Conservation (phyloP, 2,329 filamentous ascomycete species). For the Tolypocladium capitatum region DNA sequence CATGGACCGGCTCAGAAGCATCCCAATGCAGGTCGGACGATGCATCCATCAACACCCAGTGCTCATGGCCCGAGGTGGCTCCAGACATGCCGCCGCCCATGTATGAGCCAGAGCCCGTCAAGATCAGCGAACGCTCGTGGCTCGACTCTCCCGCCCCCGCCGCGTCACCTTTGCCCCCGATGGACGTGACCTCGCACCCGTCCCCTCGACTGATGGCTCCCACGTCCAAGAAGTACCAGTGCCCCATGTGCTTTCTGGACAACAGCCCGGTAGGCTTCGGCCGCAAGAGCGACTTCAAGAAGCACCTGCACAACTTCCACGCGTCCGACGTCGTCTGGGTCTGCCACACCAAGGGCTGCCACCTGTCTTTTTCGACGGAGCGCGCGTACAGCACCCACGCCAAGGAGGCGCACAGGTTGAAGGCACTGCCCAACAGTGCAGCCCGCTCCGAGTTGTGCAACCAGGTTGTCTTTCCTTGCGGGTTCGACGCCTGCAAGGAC, state of each 20-base stretch:
- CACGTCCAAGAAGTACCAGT: conserved; percentile 29
- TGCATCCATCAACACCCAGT: conserved; percentile 25
- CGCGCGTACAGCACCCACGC: conserved; percentile 30
- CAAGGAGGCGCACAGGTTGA: conserved; percentile 28
- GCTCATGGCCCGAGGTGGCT: conserved; percentile 22
- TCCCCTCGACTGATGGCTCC: conserved; percentile 23
- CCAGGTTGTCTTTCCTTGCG: conserved; percentile 31
- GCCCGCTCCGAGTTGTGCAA: conserved; percentile 27
- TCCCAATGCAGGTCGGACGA: conserved; percentile 25
- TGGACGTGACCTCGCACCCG: conserved; percentile 20
- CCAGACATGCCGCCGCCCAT: conserved; percentile 20
- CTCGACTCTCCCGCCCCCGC: conserved; percentile 25
- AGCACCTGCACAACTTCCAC: conserved; percentile 35
- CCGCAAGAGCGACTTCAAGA: conserved; percentile 34
- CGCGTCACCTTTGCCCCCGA: conserved; percentile 19
- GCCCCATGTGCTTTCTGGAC: conserved; percentile 32
- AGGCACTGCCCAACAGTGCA: conserved; percentile 25
- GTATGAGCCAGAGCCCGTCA: conserved; percentile 20
- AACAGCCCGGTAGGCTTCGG: conserved; percentile 31
- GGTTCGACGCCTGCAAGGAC: conserved; percentile 28
- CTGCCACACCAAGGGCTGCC: conserved; percentile 27
- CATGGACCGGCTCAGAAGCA: conserved; percentile 27
- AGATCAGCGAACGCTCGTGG: conserved; percentile 23
- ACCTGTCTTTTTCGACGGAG: conserved; percentile 30
- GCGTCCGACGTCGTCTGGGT: conserved; percentile 28